Percentiles rank a stretch among this genome's conserved stretches.
These are phyloP conservation scores for Lyophyllum atratum DNA, from an alignment of 768 basidiomycete species.

Conservation along the genomic window DNA sequence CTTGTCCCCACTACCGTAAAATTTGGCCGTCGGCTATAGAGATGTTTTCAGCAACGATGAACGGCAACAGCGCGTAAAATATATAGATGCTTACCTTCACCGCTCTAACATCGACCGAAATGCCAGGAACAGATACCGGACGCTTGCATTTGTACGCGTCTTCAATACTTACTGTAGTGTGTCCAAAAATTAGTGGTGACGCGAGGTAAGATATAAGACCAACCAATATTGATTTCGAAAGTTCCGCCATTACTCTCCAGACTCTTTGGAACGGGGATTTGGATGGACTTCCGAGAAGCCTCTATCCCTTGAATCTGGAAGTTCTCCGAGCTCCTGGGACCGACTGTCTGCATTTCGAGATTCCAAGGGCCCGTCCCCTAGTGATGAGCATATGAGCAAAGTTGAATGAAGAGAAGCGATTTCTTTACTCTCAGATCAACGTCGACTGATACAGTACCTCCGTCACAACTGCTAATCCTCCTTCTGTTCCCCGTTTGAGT, in stretches of 20 bases:
- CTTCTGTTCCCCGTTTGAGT: constrained; percentile 45
- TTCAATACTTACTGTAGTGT: constrained; percentile 71
- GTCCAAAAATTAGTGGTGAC: constrained; percentile 13
- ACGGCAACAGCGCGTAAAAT: not conserved
- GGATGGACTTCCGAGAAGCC: constrained; percentile 52
- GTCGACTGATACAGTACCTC: constrained; percentile 71
- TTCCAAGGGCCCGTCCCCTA: constrained; percentile 93
- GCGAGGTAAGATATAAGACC: constrained; percentile 17
- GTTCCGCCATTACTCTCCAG: constrained; percentile 70
- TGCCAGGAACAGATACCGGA: constrained; percentile 69
- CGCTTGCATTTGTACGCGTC: constrained; percentile 89
- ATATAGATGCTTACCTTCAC: constrained; percentile 56
- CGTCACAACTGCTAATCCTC: constrained; percentile 77
- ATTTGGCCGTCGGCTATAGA: constrained; percentile 79
- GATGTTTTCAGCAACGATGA: not conserved
- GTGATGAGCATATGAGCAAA: not conserved
- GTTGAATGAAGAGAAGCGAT: not conserved
- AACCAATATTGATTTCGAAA: constrained; percentile 81
- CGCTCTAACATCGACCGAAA: constrained; percentile 83
- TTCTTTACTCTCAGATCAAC: constrained; percentile 73
- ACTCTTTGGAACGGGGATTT: constrained; percentile 67
- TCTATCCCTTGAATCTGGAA: constrained; percentile 58
- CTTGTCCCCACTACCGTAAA: constrained; percentile 68
- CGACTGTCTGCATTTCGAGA: constrained; percentile 79
- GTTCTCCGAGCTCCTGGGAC: constrained; percentile 65